Conservation (phyloP, 768 basidiomycete genomes). For the Podaxis mareebaensis region DNA sequence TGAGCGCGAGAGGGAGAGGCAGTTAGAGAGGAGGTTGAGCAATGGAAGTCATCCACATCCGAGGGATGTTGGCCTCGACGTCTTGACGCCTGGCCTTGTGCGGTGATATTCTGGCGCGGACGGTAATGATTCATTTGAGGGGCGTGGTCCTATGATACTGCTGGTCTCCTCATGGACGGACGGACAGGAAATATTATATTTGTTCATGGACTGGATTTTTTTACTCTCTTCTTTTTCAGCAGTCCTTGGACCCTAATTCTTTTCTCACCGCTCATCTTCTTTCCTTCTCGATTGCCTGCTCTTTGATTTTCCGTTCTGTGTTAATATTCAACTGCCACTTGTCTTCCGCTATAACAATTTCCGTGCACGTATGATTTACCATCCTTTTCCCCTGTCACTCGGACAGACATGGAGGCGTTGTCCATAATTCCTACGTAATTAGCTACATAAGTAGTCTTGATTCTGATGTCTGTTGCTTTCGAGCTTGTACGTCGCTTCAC, state of each 20-base stretch:
- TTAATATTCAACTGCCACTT: background rate
- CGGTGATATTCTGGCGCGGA: background rate
- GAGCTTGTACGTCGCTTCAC: background rate
- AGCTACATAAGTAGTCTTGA: conserved; percentile 8
- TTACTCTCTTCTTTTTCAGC: background rate
- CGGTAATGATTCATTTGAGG: background rate
- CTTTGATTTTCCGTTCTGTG: background rate
- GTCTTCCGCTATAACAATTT: background rate
- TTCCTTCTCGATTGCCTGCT: background rate
- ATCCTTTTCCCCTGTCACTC: background rate
- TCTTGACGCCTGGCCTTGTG: conserved; percentile 9
- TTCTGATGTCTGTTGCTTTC: background rate
- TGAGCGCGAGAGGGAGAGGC: conserved; percentile 5
- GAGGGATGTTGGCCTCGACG: conserved; percentile 5
- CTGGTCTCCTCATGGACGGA: conserved; percentile 10
- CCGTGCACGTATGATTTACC: background rate
- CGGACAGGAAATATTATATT: conserved; percentile 9
- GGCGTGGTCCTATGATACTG: background rate
- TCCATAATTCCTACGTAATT: background rate
- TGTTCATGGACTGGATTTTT: conserved; percentile 7
- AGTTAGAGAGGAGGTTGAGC: conserved; percentile 7
- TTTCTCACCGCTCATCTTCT: background rate
- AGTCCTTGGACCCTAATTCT: conserved; percentile 7
- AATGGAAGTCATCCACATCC: conserved; percentile 2
- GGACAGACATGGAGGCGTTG: background rate